Conservation (phyloP, 768 basidiomycete species). For the Kwoniella sp. region DNA sequence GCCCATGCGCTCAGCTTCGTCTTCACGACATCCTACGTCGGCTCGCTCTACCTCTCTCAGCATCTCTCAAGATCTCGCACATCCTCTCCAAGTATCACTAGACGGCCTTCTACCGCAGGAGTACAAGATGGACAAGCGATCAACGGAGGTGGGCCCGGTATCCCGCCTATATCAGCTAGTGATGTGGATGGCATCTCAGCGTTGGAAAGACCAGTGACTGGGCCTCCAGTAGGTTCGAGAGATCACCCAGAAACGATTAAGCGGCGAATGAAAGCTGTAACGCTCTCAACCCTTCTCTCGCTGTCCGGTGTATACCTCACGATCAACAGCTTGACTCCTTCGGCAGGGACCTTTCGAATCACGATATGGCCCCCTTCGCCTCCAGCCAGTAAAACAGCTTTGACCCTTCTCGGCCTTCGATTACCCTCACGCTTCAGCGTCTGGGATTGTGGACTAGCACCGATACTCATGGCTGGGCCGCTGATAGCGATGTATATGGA, state of each 20-base stretch:
- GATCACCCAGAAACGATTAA: conserved; percentile 83
- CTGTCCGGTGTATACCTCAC: conserved; percentile 61
- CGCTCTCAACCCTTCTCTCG: conserved; percentile 65
- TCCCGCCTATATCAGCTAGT: conserved; percentile 39
- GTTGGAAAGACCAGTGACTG: conserved; percentile 59
- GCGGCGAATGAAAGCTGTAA: conserved; percentile 72
- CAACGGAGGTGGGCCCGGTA: conserved; percentile 8
- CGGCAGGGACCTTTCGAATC: conserved; percentile 5
- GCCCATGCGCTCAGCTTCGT: conserved; percentile 65
- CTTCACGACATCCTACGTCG: conserved; percentile 73
- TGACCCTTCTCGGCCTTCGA: conserved; percentile 20
- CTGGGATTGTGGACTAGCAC: conserved; percentile 66
- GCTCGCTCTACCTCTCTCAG: conserved; percentile 71
- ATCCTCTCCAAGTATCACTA: neutral
- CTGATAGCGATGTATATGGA: conserved; percentile 61
- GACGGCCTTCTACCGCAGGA: neutral
- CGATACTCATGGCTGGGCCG: conserved; percentile 75
- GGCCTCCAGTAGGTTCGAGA: conserved; percentile 57
- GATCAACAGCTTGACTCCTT: conserved; percentile 21
- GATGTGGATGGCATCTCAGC: conserved; percentile 34
- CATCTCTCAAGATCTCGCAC: conserved; percentile 40
- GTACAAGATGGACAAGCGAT: neutral
- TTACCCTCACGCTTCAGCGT: neutral
- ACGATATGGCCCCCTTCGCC: conserved; percentile 3
- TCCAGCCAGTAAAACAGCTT: conserved; percentile 2